phyloP scores from a whole-genome alignment of 352 stramenopile species.

The Globisporangium splendens region DNA sequence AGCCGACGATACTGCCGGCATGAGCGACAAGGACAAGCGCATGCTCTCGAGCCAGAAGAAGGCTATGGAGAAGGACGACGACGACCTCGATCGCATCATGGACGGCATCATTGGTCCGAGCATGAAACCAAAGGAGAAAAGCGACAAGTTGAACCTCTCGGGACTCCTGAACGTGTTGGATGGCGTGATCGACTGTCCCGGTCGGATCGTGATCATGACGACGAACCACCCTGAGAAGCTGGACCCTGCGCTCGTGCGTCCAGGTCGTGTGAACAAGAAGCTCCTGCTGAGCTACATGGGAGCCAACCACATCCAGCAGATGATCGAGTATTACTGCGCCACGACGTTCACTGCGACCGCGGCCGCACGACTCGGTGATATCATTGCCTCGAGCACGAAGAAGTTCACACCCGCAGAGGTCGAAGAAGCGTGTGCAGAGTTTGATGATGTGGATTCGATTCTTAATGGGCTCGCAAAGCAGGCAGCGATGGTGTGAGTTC shows the following conservation, averaged over 20 bases:
- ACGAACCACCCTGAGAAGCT: conserved; percentile 86
- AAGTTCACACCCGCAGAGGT: conserved; percentile 17
- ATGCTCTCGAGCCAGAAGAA: conserved; percentile 9
- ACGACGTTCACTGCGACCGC: conserved; percentile 3
- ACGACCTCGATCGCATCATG: conserved; percentile 32
- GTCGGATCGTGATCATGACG: conserved; percentile 82
- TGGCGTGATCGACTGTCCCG: conserved; percentile 58
- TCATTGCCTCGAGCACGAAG: conserved; percentile 11
- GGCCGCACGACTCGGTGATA: not conserved
- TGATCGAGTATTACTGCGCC: conserved; percentile 29
- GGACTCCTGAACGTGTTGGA: conserved; percentile 21
- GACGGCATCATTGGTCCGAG: conserved; percentile 24
- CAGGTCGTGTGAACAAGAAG: conserved; percentile 65
- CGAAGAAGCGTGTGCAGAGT: conserved; percentile 19
- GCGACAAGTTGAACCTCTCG: conserved; percentile 5
- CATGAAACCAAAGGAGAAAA: not conserved
- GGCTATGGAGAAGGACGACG: conserved; percentile 11
- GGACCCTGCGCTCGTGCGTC: conserved; percentile 32
- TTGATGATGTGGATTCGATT: conserved; percentile 7
- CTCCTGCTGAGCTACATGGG: conserved; percentile 34
- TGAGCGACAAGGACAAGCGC: conserved; percentile 3
- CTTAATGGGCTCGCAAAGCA: not conserved
- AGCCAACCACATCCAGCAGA: conserved; percentile 11
- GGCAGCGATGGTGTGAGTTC: not conserved
- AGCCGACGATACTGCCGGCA: not conserved